phyloP scores from a whole-genome alignment of 2,329 filamentous ascomycete species.

The Cladophialophora chaetospira region DNA sequence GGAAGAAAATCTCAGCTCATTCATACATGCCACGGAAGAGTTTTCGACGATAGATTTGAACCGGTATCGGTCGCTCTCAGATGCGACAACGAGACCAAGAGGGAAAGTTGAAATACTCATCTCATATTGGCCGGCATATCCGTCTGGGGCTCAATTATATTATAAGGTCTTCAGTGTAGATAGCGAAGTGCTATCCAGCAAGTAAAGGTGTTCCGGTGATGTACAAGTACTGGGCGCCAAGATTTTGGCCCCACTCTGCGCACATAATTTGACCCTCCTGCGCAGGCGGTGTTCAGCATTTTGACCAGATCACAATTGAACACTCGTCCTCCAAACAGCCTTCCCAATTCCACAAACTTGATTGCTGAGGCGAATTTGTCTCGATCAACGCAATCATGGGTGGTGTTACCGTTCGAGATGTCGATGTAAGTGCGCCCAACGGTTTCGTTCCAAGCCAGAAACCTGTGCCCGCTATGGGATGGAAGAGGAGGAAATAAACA shows the following conservation, averaged over 20 bases:
- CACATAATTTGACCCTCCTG: slow-evolving; percentile 21
- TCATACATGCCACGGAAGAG: too few relatives aligned
- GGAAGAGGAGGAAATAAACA: not conserved
- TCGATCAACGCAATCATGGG: slow-evolving; percentile 59
- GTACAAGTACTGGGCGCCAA: not conserved
- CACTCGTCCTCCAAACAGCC: slow-evolving; percentile 10
- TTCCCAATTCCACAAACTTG: slow-evolving; percentile 17
- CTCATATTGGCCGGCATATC: too few relatives aligned
- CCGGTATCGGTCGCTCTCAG: too few relatives aligned
- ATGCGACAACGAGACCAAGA: too few relatives aligned
- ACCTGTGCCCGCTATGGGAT: not conserved
- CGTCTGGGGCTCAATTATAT: too few relatives aligned
- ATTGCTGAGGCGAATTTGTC: slow-evolving; percentile 27
- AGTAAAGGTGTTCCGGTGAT: too few relatives aligned
- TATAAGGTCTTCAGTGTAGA: too few relatives aligned
- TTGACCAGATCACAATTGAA: slow-evolving; percentile 11
- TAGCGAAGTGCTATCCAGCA: too few relatives aligned
- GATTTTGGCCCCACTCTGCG: slow-evolving; percentile 9
- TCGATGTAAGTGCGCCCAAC: slow-evolving; percentile 55
- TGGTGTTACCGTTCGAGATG: slow-evolving; percentile 68
- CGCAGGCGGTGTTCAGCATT: slow-evolving; percentile 6
- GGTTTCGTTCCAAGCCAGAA: not conserved
- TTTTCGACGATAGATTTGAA: too few relatives aligned
- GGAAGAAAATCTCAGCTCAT: not conserved
- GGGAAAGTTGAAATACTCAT: too few relatives aligned